Conservation (phyloP, 306 rosid genomes). For the Lathyrus oleraceus region DNA sequence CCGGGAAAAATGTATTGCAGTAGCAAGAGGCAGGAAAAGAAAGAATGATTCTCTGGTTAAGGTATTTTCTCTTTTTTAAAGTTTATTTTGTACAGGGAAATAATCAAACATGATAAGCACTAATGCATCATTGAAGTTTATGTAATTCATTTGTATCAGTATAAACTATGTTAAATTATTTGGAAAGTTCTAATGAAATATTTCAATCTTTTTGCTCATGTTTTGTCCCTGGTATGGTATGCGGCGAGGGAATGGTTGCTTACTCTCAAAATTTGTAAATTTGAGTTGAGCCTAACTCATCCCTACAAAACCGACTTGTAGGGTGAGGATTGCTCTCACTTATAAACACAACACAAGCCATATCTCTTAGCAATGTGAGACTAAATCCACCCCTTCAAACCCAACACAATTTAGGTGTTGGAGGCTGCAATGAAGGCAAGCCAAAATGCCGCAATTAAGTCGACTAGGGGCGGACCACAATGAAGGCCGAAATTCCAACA, state of each 20-base stretch:
- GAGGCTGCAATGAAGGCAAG: no score
- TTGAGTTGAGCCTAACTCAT: no score
- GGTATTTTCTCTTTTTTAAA: slow-evolving; percentile 51
- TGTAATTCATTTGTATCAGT: slow-evolving; percentile 19
- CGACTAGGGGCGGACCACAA: no score
- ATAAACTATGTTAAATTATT: slow-evolving; percentile 23
- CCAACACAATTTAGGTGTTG: no score
- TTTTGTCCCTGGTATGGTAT: background rate
- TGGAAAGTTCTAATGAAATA: slow-evolving; percentile 16
- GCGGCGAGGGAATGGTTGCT: slow-evolving; percentile 13
- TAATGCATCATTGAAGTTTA: background rate
- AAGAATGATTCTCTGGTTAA: slow-evolving; percentile 54
- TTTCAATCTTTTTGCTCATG: background rate
- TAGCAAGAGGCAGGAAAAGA: slow-evolving; percentile 58
- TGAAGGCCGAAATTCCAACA: no score
- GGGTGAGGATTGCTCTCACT: no score
- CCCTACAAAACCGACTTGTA: no score
- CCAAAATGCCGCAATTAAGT: no score
- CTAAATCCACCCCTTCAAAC: no score
- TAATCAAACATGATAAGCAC: background rate
- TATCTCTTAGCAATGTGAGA: no score
- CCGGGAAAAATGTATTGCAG: slow-evolving; percentile 58
- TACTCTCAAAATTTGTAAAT: no score
- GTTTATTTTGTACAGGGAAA: slow-evolving; percentile 25
- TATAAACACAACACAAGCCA: no score